These are phyloP conservation scores for Picochlorum sp. DNA, from an alignment of 139 green algal species.

Conservation along the genomic window DNA sequence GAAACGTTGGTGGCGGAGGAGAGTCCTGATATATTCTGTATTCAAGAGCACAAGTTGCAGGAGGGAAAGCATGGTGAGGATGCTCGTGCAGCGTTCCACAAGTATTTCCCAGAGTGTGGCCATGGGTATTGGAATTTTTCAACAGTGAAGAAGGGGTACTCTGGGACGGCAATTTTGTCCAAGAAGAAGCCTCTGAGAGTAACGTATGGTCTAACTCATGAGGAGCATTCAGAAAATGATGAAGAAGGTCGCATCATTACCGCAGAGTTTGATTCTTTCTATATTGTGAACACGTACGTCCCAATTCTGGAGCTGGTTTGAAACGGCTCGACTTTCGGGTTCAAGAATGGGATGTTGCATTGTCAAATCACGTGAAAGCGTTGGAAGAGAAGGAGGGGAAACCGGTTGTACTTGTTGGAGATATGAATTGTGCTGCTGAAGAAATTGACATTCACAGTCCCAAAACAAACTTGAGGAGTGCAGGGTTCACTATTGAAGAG, in stretches of 20 bases:
- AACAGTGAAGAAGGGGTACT: conserved; percentile 53
- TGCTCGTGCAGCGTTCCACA: conserved; percentile 7
- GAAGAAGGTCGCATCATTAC: conserved; percentile 35
- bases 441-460: conserved; percentile 73
- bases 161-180: conserved; percentile 48
- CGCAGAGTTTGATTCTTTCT: conserved; percentile 32
- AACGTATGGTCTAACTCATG: conserved; percentile 4
- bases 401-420: conserved; percentile 53
- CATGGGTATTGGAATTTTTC: conserved; percentile 43
- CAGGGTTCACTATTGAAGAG: conserved; percentile 73
- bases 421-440: conserved; percentile 40
- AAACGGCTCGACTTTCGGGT: conserved; percentile 54
- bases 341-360: conserved; percentile 31
- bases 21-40: conserved; percentile 46
- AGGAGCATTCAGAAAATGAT: conserved; percentile 25
- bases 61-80: conserved; percentile 24
- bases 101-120: conserved; percentile 32
- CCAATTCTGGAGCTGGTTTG: conserved; percentile 48
- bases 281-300: conserved; percentile 41
- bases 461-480: conserved; percentile 54
- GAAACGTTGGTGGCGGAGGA: conserved; percentile 43
- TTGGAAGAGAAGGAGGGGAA: conserved; percentile 31
- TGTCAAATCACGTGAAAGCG: conserved; percentile 34
- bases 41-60: conserved; percentile 73
- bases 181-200: conserved; percentile 27